phyloP scores from a whole-genome alignment of 139 green algal species.

The Yamagishiella unicocca region DNA sequence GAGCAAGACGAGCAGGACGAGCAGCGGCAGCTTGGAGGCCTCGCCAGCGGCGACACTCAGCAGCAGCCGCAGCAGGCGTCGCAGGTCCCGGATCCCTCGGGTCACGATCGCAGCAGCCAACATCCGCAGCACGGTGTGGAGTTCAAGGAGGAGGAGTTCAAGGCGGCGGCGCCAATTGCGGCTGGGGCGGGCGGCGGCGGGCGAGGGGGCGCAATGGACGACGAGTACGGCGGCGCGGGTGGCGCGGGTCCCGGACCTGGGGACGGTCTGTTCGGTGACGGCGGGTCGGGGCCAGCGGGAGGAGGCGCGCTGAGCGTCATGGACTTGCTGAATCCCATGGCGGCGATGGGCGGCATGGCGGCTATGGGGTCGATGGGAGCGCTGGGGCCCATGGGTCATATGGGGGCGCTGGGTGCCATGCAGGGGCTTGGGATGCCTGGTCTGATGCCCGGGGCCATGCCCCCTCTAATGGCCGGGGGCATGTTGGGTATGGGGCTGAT shows the following conservation, averaged over 20 bases:
- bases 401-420: constrained; percentile 29
- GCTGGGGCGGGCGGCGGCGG: background rate
- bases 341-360: background rate
- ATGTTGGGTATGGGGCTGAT: background rate
- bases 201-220: no score
- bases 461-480: background rate
- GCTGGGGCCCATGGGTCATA: background rate
- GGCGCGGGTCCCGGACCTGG: background rate
- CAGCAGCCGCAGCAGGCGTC: background rate
- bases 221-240: background rate
- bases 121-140: background rate
- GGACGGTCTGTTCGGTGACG: background rate
- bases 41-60: background rate
- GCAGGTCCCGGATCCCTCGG: no score
- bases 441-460: background rate
- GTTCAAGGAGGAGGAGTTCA: background rate
- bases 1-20: background rate
- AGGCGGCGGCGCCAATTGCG: background rate
- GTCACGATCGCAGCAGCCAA: background rate
- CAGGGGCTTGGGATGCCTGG: constrained; percentile 17
- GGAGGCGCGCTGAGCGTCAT: constrained; percentile 8
- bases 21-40: background rate
- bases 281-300: background rate
- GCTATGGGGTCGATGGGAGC: background rate
- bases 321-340: constrained; percentile 28